phyloP scores from a whole-genome alignment of 139 green algal species.

The Chlorella sp. region DNA sequence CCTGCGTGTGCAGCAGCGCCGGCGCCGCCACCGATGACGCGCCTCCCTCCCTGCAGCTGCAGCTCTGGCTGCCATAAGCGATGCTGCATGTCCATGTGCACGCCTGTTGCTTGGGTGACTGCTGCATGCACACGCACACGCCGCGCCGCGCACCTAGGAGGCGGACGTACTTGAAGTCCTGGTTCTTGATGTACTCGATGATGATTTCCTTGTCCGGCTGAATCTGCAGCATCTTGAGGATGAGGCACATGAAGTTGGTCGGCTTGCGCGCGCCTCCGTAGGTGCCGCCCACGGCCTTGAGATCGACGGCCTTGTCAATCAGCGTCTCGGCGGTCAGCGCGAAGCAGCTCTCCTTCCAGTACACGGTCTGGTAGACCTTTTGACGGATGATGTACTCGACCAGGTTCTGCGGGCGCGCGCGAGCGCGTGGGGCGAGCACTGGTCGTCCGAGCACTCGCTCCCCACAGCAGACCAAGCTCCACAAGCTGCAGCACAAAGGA shows the following conservation, averaged over 20 bases:
- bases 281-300: slow-evolving; percentile 79
- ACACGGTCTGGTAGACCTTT: slow-evolving; percentile 90
- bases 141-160: slow-evolving; percentile 58
- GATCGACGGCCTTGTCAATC: slow-evolving; percentile 91
- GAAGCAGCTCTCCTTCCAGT: slow-evolving; percentile 99
- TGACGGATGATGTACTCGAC: slow-evolving; percentile 86
- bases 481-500: not conserved
- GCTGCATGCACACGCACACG: not conserved
- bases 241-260: slow-evolving; percentile 90
- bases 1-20: slow-evolving; percentile 46
- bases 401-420: slow-evolving; percentile 64
- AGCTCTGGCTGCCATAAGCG: no score
- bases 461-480: no score
- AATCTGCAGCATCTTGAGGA: slow-evolving; percentile 98
- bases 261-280: slow-evolving; percentile 78
- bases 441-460: not conserved
- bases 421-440: not conserved
- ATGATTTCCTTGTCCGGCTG: slow-evolving; percentile 97
- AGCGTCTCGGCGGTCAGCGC: slow-evolving; percentile 87
- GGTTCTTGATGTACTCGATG: slow-evolving; percentile 97
- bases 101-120: not conserved
- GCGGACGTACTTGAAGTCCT: slow-evolving; percentile 96
- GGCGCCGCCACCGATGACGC: no score
- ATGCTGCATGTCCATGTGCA: not conserved
- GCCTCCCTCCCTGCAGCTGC: no score